Evolutionary conservation across 148 eudicot species (phyloP), one percentile per base, ranked within the genome.

Genomic region (Vaccinium darrowii): DNA sequence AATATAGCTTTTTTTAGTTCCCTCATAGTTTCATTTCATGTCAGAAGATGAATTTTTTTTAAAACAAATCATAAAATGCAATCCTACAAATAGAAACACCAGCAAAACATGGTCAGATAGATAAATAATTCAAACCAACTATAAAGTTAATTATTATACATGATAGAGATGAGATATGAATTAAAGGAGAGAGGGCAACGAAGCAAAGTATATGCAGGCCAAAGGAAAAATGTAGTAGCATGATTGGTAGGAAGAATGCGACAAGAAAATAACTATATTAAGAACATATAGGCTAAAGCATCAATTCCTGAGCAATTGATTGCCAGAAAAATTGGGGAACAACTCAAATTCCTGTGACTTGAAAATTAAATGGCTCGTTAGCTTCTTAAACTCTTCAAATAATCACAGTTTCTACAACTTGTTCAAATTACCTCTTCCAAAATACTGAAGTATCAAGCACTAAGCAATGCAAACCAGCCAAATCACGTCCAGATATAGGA

Each of bases 371-470:
- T 11, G 81, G 49, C 47, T 84, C 5, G 30, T 79, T 57, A 16
- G 65, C 78, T 63, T 33, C 65, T 52, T 16, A 51, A 65, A 49
- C 27, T 75, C 15, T 63, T 58, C 51, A 50, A 73, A 71, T 11
- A 72, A 78, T 33, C 36, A 75, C 33, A 87, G 50, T 8, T 56
- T 77, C 25, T 79, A 58, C 14, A 57, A 30, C 16, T n/a, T 81
- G 56, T 16, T 30, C 51, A 86, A 53, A 19, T 91, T 92, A 97
- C 99, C 99, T 95, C 90, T 88, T 95, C 83, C 67, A 83, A 80
- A 97, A 95, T 57, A 97, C 93, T 65, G 96, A 93, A 81, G 96
- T 95, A 88, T 97, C 95, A 78, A 97, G 88, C 84, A 92, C 91
- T 87, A 97, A 86, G 91, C 95, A 93, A 87, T 94, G 93, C 77